Evolutionary conservation across 768 basidiomycete species (phyloP), one percentile per base, ranked within the genome.

Genomic region (Phylloporus sp.): DNA sequence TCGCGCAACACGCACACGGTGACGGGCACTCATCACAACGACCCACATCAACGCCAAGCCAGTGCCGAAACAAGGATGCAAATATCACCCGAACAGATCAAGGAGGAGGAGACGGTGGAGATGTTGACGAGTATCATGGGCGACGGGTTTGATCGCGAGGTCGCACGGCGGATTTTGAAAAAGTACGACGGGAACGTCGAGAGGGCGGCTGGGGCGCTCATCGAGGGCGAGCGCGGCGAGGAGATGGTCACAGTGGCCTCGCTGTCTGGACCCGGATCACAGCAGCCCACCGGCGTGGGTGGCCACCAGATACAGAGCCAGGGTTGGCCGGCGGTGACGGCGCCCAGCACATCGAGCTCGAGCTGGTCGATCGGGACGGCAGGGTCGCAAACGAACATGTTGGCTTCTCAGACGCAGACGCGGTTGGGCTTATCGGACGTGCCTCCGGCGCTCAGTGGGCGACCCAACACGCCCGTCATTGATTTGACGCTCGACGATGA

Each of bases 401-500:
- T 28, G 36, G 18, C 36, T 12, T 43, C 57, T 26, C 54, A 59
- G 32, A 10, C 47, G 22, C 38, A 39, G 38, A 23, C 42, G n/a
- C 35, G 26, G 27, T 16, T 7, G 9, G 38, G 38, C 22, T 23
- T 22, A 28, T 24, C 54, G 42, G 58, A 60, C 34, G 35, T 28
- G 10, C 10, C 47, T 28, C 23, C 52, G 16, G 32, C 53, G 49
- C 50, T 61, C 5, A 23, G 42, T 26, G 59, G 53, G 24, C 56
- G 69, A 6, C 60, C 64, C 2, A 68, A 60, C 28, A 63, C 67
- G 23, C 67, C 68, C 4, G 58, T 73, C 6, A 84, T 87, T 40
- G 85, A 88, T 66, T 72, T 88, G 39, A 87, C 84, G 5, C 69
- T 58, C 7, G 84, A 85, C 23, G 79, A 80, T n/a, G 76, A 78